Evolutionary conservation across 257 asterid genomes (phyloP).

Genomic region (Plantago ovata): DNA sequence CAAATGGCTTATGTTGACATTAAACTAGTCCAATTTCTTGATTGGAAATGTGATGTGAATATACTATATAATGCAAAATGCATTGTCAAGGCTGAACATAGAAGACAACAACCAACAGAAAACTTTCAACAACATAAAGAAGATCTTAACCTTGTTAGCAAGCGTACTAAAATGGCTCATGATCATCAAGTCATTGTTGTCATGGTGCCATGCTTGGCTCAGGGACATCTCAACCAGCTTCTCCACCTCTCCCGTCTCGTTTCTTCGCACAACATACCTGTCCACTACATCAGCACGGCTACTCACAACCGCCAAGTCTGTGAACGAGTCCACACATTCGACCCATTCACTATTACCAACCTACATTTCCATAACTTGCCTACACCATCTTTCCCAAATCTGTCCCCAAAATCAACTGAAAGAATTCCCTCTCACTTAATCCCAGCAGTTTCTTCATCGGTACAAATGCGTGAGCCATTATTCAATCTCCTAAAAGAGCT

Average conservation of each 20-base stretch:
- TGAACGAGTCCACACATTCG: background rate
- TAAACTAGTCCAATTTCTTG: too few relatives aligned
- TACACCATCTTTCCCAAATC: background rate
- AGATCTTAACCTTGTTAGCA: too few relatives aligned
- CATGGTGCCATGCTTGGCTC: background rate
- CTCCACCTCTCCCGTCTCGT: background rate
- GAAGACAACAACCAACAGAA: too few relatives aligned
- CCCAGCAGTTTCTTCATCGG: background rate
- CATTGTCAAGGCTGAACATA: too few relatives aligned
- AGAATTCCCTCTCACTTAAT: background rate
- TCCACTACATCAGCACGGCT: background rate
- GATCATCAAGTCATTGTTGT: background rate
- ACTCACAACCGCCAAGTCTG: background rate
- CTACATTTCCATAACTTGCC: background rate
- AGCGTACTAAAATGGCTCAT: too few relatives aligned
- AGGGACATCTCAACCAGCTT: slow-evolving; percentile 3
- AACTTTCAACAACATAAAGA: too few relatives aligned
- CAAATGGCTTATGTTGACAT: too few relatives aligned
- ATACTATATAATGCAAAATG: too few relatives aligned
- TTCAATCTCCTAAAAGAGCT: background rate
- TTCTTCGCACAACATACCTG: background rate
- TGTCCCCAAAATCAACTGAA: background rate
- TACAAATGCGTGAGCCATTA: background rate
- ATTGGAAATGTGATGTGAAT: too few relatives aligned
- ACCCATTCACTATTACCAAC: background rate